These are phyloP conservation scores for Penicillium sp. DNA, from an alignment of 2,329 filamentous ascomycete species.

Conservation along the genomic window DNA sequence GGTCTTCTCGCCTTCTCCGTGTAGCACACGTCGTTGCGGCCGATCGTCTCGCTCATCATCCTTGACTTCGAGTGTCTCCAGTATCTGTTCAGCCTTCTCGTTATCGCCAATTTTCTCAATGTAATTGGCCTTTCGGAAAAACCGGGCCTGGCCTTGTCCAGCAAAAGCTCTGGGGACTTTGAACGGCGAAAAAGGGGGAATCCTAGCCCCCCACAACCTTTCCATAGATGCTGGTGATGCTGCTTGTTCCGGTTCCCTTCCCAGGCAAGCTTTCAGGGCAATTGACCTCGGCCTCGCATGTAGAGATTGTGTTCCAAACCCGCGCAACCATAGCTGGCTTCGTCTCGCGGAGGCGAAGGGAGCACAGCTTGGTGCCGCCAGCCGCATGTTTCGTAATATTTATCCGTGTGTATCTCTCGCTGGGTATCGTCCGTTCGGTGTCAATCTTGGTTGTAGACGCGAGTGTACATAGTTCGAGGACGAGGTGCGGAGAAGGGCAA, in stretches of 20 bases:
- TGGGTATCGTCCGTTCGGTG: background rate
- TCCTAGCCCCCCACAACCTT: background rate
- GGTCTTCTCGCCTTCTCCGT: conserved; percentile 31
- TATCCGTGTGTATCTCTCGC: background rate
- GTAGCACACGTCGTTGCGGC: conserved; percentile 30
- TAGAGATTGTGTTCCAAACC: background rate
- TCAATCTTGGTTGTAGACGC: background rate
- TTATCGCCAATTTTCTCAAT: conserved; percentile 25
- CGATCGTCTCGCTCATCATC: conserved; percentile 25
- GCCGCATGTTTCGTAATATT: conserved; percentile 8
- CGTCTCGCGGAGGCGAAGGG: conserved; percentile 11
- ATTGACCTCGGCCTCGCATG: conserved; percentile 1
- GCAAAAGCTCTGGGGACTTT: background rate
- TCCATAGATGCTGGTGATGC: background rate
- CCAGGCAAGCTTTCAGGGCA: background rate
- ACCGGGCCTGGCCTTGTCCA: conserved; percentile 11
- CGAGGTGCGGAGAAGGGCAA: background rate
- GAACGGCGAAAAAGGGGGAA: background rate
- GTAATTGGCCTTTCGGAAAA: conserved; percentile 21
- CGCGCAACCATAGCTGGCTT: conserved; percentile 3
- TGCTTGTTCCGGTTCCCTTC: background rate
- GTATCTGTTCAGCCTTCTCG: conserved; percentile 37
- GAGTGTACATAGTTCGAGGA: background rate
- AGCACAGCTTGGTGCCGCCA: conserved; percentile 10
- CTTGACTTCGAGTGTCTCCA: conserved; percentile 41